Conservation (phyloP, 129 eudicot genomes). For the Rutidosis leptorrhynchoides region DNA sequence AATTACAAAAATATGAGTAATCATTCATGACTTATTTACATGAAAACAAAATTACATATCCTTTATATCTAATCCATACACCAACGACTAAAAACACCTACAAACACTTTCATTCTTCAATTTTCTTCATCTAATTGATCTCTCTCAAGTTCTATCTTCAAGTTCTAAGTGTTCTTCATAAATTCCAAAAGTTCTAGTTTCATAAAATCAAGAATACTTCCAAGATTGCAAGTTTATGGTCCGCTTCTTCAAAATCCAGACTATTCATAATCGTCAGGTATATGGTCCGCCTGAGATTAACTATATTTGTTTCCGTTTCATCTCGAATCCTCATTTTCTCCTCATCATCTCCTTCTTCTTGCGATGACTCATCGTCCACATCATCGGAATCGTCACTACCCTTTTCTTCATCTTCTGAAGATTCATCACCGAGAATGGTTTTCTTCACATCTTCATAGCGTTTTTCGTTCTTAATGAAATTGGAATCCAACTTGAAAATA, state of each 20-base stretch:
- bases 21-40: too few relatives aligned
- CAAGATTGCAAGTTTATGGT: too few relatives aligned
- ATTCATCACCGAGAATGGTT: conserved; percentile 87
- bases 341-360: conserved; percentile 83
- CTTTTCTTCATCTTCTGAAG: conserved; percentile 57
- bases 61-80: too few relatives aligned
- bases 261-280: conserved; percentile 93
- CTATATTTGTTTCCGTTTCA: conserved; percentile 86
- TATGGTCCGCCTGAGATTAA: conserved; percentile 82
- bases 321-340: conserved; percentile 67
- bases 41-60: too few relatives aligned
- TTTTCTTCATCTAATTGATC: too few relatives aligned
- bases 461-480: conserved; percentile 70
- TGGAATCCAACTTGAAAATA: conserved; percentile 75
- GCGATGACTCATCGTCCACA: conserved; percentile 58
- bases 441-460: conserved; percentile 80
- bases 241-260: conserved; percentile 97
- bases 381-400: conserved; percentile 59
- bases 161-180: too few relatives aligned
- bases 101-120: too few relatives aligned
- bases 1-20: too few relatives aligned
- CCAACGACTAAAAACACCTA: too few relatives aligned
- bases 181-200: too few relatives aligned
- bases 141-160: too few relatives aligned
- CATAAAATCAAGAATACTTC: too few relatives aligned